Evolutionary conservation across 805 yeast species (phyloP), one percentile per base, ranked within the genome.

Genomic region (Phaffomyces antillensis): DNA sequence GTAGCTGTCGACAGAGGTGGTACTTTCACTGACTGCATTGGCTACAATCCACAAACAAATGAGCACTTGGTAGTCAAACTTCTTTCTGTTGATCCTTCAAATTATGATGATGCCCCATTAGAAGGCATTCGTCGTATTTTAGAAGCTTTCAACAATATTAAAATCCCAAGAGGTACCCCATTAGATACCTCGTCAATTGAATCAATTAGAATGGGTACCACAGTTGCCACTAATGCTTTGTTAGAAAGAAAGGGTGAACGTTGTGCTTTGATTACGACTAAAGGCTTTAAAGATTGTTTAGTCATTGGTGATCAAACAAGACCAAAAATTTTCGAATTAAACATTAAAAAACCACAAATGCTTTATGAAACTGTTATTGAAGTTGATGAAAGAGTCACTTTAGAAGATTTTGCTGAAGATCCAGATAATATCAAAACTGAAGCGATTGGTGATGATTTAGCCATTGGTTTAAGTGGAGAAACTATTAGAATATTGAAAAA

Each of bases 171-270:
- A 41, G 76, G 77, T 9, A 62, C 62, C 33, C 79, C 77, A 4
- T 63, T 89, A 47, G 87, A 83, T 47, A 72, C 86, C 1, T 71
- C 79, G 4, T 64, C 65, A 3, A 84, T 88, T 34, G 79, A 77
- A 43, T 75, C 81, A 37, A 78, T 89, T 40, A 71, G 96, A 45
- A 82, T 90, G 85, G 97, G 97, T 3, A 89, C 97, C 5, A 90
- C 97, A 0, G 93, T 89, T 11, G 98, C 99, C 2, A 91, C 98
- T 8, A 91, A 91, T 65, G 96, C 98, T 2, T 72, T 93, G 31
- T 71, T 91, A 48, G 98, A 91, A 59, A 74, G 98, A 50, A 89
- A 89, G 59, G 99, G 98, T 42, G 95, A 89, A 46, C 68, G 79
- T 30, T 90, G 95, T 54, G 95, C 93, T 2, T 71, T 91, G 47